A percentile compares a stretch with the other conserved stretches of the same genome.
These are phyloP conservation scores for Cornus kousa DNA, from an alignment of 148 eudicot genomes.

Conservation along the genomic window DNA sequence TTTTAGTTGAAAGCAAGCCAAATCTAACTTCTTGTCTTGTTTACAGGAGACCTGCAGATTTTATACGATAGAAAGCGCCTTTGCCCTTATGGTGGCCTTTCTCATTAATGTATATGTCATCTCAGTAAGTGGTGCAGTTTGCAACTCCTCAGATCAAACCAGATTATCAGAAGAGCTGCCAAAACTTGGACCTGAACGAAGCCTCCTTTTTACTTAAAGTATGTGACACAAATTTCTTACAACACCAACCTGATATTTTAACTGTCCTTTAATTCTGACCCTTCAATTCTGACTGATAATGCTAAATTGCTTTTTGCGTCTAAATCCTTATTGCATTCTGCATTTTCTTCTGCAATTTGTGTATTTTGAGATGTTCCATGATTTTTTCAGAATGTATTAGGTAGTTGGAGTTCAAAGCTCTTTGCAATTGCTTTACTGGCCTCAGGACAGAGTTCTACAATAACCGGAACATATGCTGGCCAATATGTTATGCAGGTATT, in stretches of 20 bases:
- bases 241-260: background rate
- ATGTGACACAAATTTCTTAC: slow-evolving; percentile 10
- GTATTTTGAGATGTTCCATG: background rate
- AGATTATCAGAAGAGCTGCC: slow-evolving; percentile 69
- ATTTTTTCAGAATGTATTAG: slow-evolving; percentile 70
- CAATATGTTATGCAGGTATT: slow-evolving; percentile 99
- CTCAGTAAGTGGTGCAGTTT: slow-evolving; percentile 93
- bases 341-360: background rate
- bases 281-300: background rate
- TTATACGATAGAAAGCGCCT: slow-evolving; percentile 87
- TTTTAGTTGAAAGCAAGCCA: background rate
- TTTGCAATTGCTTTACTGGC: slow-evolving; percentile 95
- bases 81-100: slow-evolving; percentile 80
- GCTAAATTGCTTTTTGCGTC: background rate
- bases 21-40: background rate
- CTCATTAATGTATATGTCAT: slow-evolving; percentile 88
- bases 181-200: slow-evolving; percentile 79
- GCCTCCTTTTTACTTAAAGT: slow-evolving; percentile 93
- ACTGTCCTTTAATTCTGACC: background rate
- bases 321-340: background rate
- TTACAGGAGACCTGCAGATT: slow-evolving; percentile 94
- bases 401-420: slow-evolving; percentile 97
- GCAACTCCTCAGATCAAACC: slow-evolving; percentile 58
- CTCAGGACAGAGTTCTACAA: slow-evolving; percentile 99
- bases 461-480: slow-evolving; percentile 98